Percentiles rank a stretch among this genome's conserved stretches.
Conservation (phyloP, 2,329 filamentous ascomycete genomes). For the Beauveria rudraprayagi region DNA sequence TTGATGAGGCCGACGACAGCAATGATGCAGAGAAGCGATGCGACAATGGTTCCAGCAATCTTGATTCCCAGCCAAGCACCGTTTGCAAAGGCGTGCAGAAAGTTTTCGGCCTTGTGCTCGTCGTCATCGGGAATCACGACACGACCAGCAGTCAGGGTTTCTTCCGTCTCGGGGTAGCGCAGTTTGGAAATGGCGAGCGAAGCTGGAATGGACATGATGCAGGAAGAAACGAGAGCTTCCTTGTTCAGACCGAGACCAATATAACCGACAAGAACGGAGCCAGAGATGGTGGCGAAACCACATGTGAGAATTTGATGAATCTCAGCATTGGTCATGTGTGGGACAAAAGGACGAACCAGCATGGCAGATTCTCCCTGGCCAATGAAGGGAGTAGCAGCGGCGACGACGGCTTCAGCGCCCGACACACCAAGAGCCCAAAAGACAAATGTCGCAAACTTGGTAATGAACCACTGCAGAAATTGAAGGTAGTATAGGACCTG, state of each 20-base stretch:
- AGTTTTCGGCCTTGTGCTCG: constrained; percentile 68
- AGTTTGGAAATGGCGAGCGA: constrained; percentile 85
- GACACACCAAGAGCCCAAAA: constrained; percentile 85
- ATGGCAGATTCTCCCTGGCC: constrained; percentile 91
- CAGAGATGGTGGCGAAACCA: constrained; percentile 87
- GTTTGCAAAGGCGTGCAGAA: constrained; percentile 76
- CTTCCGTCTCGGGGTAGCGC: constrained; percentile 80
- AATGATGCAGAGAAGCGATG: constrained; percentile 76
- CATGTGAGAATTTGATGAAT: constrained; percentile 89
- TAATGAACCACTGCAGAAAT: constrained; percentile 80
- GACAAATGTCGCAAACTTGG: constrained; percentile 83
- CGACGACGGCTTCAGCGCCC: constrained; percentile 87
- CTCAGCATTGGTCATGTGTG: constrained; percentile 79
- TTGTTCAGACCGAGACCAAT: constrained; percentile 76
- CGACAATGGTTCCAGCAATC: constrained; percentile 75
- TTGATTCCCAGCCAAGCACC: constrained; percentile 81
- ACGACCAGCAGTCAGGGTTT: constrained; percentile 73
- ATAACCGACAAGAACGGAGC: constrained; percentile 79
- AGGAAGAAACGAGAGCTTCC: constrained; percentile 80
- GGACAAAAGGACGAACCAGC: constrained; percentile 80
- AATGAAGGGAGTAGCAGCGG: constrained; percentile 87
- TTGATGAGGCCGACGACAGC: constrained; percentile 67
- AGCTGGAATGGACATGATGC: constrained; percentile 92
- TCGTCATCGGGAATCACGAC: constrained; percentile 75
- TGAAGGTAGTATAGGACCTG: constrained; percentile 77